Evolutionary conservation across 2,329 filamentous ascomycete species (phyloP).

Genomic region (Emydomyces testavorans): DNA sequence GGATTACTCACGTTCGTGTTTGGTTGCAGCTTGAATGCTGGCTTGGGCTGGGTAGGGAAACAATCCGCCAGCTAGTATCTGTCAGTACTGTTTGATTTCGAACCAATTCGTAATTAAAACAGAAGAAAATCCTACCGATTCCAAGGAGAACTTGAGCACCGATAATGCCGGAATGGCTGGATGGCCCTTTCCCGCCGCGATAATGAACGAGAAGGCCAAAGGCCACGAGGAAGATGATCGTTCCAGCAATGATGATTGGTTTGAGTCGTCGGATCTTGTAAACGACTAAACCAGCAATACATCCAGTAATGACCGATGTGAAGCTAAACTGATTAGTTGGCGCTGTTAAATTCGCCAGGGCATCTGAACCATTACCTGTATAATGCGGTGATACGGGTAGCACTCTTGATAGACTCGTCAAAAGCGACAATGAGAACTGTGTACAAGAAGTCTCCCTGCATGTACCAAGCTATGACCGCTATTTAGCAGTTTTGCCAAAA

Average conservation of each 20-base stretch:
- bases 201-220: conserved; percentile 54
- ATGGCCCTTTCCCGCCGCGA: conserved; percentile 41
- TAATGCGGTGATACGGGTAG: conserved; percentile 49
- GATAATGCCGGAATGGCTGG: conserved; percentile 46
- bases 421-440: conserved; percentile 52
- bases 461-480: conserved; percentile 39
- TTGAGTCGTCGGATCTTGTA: conserved; percentile 50
- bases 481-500: neutral
- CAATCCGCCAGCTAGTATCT: conserved; percentile 43
- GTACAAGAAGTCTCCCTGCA: conserved; percentile 55
- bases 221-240: conserved; percentile 50
- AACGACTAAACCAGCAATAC: conserved; percentile 46
- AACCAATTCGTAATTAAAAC: neutral
- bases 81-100: conserved; percentile 1
- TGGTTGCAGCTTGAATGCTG: conserved; percentile 41
- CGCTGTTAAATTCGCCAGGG: neutral
- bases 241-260: conserved; percentile 51
- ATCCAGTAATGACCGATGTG: conserved; percentile 47
- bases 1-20: conserved; percentile 35
- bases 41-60: conserved; percentile 46
- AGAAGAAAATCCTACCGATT: conserved; percentile 31
- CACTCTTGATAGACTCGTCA: conserved; percentile 45
- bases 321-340: conserved; percentile 25
- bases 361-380: conserved; percentile 35
- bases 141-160: conserved; percentile 53